Base-by-base conservation (phyloP, 2,329 filamentous ascomycete species). In the Septoria linicola region DNA sequence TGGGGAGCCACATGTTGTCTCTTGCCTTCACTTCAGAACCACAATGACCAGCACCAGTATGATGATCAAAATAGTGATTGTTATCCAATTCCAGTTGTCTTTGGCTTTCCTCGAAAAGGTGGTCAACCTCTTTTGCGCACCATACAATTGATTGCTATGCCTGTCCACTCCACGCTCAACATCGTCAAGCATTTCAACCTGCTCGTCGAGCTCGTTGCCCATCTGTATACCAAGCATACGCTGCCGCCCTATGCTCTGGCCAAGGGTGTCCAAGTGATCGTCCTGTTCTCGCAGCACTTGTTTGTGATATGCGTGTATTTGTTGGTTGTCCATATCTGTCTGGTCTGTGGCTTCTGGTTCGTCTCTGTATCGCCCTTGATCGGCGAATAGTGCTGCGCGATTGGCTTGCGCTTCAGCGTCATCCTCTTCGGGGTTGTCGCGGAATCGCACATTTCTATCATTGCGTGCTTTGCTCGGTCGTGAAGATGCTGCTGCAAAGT, bases 181-280 rank as follows among this genome's bases (percentile, higher is more conserved):
- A 63, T 96, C 92, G 68, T 96, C 92, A 23, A 99, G 77, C 76
- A 99, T 77, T 61, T 86, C 79, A 31, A 95, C 87, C 65, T 99
- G 93, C 61, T 84, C 86, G 63, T 97, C 93, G 30, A 99, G 78
- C 76, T 99, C 93, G 68, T 96, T 88, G 23, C 93, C 92, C 64
- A 99, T 97, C 74, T 93, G 89, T 75, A 96, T 95, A 67, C 87
- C 91, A 55, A 99, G 77, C 73, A 97, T 89, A 42, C 95, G 80
- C 75, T 97, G 93, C 32, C 93, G 82, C 3, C 88, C 81, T 61
- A 99, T 96, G 51, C 83, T 89, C 64, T 84, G 82, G n/a, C 91
- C 89, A 3, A 99, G 76, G 8, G 80, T 78, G 68, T 97, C 92
- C n/a, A 99, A 79, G 69, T 96, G 90, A 59, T 88, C 87, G 67